A percentile compares a stretch with the other conserved stretches of the same genome.
phyloP scores from a whole-genome alignment of 306 rosid genomes.

The Abrus pulchellus region DNA sequence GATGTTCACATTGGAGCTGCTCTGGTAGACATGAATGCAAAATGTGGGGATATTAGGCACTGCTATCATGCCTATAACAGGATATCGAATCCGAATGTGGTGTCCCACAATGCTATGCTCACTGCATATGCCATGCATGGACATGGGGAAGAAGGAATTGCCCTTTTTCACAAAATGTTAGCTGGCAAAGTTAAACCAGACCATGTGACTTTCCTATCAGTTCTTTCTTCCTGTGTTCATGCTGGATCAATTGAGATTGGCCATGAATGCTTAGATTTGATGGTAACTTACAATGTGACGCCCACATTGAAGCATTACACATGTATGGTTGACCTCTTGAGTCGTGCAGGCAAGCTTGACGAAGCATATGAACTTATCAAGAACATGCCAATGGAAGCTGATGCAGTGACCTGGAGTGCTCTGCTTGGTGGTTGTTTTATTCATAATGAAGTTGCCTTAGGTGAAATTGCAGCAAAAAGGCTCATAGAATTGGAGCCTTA shows the following conservation, averaged over 20 bases:
- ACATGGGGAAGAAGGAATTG: constrained; percentile 64
- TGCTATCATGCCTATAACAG: constrained; percentile 55
- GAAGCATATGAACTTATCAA: constrained; percentile 58
- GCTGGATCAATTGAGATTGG: constrained; percentile 59
- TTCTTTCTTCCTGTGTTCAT: constrained; percentile 67
- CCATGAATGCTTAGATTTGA: constrained; percentile 57
- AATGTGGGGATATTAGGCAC: constrained; percentile 63
- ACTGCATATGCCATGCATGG: constrained; percentile 74
- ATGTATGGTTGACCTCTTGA: constrained; percentile 69
- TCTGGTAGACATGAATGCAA: constrained; percentile 71
- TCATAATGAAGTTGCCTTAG: constrained; percentile 52
- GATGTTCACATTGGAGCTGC: constrained; percentile 61
- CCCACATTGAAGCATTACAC: constrained; percentile 73
- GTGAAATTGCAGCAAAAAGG: constrained; percentile 63
- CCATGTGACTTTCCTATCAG: constrained; percentile 61
- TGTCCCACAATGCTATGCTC: constrained; percentile 68
- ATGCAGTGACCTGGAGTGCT: constrained; percentile 66
- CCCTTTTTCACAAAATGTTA: constrained; percentile 54
- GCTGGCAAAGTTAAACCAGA: constrained; percentile 58
- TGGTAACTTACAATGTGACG: constrained; percentile 53
- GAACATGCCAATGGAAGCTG: constrained; percentile 65
- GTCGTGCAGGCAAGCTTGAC: constrained; percentile 59
- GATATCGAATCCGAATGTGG: constrained; percentile 65
- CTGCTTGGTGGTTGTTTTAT: constrained; percentile 68
- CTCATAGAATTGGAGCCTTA: constrained; percentile 65